Base-by-base conservation (phyloP, 1,139 yeast species). In the Suhomyces maxii region DNA sequence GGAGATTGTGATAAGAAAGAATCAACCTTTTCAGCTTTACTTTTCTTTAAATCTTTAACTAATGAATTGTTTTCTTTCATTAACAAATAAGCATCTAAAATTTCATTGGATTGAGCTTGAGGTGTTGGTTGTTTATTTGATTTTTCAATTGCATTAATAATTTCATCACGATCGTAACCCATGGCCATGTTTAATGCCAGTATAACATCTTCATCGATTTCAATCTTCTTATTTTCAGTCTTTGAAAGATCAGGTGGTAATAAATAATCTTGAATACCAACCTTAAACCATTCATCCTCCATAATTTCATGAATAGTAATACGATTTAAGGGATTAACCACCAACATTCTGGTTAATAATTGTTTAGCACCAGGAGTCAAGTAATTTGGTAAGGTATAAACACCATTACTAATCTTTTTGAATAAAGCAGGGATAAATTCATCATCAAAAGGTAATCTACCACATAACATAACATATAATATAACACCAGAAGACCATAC, bases 401-500 rank as follows among this genome's bases (percentile, higher is more conserved):
- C 95, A 67, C 99, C 99, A 60, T 90, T 90, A 62, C 91, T 84
- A 61, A 93, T 95, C 64, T 93, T 91, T 66, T 91, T 91, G 76
- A 95, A 93, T 53, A 93, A 75, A 1, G 95, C 96, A 6, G 99
- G 99, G 48, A 93, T 93, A 63, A 91, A 89, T 60, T 93, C 99
- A 65, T 93, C 99, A 67, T 93, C 99, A 67, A 95, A 95, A 10
- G 99, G 99, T 55, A 95, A 78, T 61, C 98, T 79, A 34, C 99
- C 98, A 69, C 98, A 93, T 46, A 93, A 77, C 97, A 93, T 90
- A 41, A 95, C 99, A 59, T 91, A 93, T 50, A 93, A 76, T 46
- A 95, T 93, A 41, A 95, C 98, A 57, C 99, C 99, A 58, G 96
- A 87, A 0, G 96, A 88, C 99, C 99, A 95, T 44, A 95, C 98